These are phyloP conservation scores for Vigna nakashimae DNA, from an alignment of 306 rosid genomes.

Conservation along the genomic window DNA sequence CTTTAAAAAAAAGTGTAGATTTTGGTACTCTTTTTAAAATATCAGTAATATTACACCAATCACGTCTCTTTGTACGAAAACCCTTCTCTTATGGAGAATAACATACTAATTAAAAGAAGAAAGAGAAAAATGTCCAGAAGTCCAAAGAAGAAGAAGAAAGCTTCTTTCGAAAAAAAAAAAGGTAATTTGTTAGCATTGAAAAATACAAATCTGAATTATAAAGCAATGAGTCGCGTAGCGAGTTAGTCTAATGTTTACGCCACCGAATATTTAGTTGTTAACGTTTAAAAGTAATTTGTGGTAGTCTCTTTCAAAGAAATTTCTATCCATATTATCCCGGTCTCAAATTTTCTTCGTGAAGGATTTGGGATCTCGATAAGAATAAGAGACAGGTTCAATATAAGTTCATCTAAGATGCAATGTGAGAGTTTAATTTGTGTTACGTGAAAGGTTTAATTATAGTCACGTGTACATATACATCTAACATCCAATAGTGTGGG, in stretches of 20 bases:
- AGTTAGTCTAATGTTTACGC: slow-evolving; percentile 3
- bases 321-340: not conserved
- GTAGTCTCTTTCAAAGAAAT: not conserved
- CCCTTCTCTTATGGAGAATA: not conserved
- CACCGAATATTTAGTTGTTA: slow-evolving; percentile 2
- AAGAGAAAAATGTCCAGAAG: not conserved
- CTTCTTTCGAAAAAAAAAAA: too few species aligned
- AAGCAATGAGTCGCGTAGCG: not conserved
- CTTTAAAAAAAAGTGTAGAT: not conserved
- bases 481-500: too few species aligned
- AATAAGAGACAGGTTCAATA: not conserved
- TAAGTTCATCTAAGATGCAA: not conserved
- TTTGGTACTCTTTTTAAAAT: not conserved
- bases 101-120: not conserved
- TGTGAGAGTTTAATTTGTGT: not conserved
- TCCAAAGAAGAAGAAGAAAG: too few species aligned
- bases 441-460: slow-evolving; percentile 33
- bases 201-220: too few species aligned
- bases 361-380: slow-evolving; percentile 13
- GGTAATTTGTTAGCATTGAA: too few species aligned
- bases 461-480: not conserved
- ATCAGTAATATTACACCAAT: not conserved
- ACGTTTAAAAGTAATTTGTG: slow-evolving; percentile 12
- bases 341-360: slow-evolving; percentile 11
- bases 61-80: not conserved